phyloP scores from a whole-genome alignment of 2,329 filamentous ascomycete species.

The Calonectria pseudoturangicola region DNA sequence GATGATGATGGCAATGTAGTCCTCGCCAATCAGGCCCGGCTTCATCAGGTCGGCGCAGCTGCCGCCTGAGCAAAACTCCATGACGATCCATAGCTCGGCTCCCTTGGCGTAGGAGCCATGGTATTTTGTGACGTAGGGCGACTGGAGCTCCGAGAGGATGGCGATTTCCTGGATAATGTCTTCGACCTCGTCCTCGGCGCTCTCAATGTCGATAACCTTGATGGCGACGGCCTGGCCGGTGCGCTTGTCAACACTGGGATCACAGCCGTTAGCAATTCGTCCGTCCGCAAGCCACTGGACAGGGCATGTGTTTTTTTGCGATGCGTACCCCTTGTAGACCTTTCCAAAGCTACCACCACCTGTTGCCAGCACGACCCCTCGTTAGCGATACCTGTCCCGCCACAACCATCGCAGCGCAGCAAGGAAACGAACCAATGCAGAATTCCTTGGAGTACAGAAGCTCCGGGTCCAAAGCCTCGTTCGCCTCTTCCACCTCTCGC shows the following conservation, averaged over 20 bases:
- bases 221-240: constrained; percentile 96
- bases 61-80: constrained; percentile 98
- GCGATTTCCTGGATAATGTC: constrained; percentile 99
- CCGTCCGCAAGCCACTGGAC: not conserved
- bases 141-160: constrained; percentile 96
- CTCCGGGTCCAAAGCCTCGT: constrained; percentile 84
- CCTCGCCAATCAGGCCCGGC: constrained; percentile 91
- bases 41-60: constrained; percentile 98
- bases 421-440: constrained; percentile 81
- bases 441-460: constrained; percentile 94
- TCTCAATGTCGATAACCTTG: constrained; percentile 99
- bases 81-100: constrained; percentile 98
- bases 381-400: constrained; percentile 30
- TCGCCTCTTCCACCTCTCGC: constrained; percentile 66
- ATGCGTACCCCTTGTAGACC: constrained; percentile 92
- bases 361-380: constrained; percentile 60
- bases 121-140: constrained; percentile 97
- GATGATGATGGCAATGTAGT: constrained; percentile 97
- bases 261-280: constrained; percentile 32
- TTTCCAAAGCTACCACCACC: constrained; percentile 98
- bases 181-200: constrained; percentile 98
- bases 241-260: constrained; percentile 89
- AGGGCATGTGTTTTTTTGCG: not conserved
- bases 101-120: constrained; percentile 97
- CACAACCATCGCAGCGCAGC: constrained; percentile 22